These are phyloP conservation scores for Trichophyton simii DNA, from an alignment of 2,329 filamentous ascomycete genomes.

Conservation along the genomic window DNA sequence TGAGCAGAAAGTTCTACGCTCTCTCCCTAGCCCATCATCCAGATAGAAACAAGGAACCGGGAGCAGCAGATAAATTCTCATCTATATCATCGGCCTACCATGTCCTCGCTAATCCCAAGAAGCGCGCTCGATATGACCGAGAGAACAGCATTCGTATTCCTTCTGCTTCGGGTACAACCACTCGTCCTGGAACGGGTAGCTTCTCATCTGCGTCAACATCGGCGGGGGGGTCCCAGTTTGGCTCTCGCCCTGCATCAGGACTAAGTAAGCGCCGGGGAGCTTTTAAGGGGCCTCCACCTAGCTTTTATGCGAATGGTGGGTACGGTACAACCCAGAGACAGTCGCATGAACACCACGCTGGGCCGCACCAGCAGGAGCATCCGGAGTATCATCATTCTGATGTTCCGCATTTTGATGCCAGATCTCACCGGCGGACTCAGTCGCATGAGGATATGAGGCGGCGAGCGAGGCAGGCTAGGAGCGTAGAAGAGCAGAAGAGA, in stretches of 20 bases:
- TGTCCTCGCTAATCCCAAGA: constrained; percentile 57
- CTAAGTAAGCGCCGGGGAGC: constrained; percentile 61
- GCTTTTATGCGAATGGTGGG: constrained; percentile 71
- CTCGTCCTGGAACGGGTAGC: constrained; percentile 20
- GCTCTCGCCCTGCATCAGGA: constrained; percentile 62
- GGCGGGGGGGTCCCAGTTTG: constrained; percentile 40
- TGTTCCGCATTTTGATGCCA: constrained; percentile 67
- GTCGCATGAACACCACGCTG: constrained; percentile 24
- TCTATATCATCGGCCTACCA: constrained; percentile 74
- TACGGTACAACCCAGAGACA: constrained; percentile 43
- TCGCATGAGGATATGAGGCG: constrained; percentile 46
- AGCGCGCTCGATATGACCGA: constrained; percentile 71
- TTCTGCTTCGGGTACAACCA: constrained; percentile 19
- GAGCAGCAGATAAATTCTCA: constrained; percentile 63
- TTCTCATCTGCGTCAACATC: constrained; percentile 17
- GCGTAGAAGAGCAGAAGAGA: constrained; percentile 21
- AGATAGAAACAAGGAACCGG: constrained; percentile 70
- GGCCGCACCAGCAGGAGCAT: constrained; percentile 39
- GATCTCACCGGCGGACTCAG: constrained; percentile 62
- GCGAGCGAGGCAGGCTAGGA: constrained; percentile 31
- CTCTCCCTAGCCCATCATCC: constrained; percentile 90
- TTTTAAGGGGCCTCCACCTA: constrained; percentile 77
- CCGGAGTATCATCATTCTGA: constrained; percentile 21
- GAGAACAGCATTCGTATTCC: constrained; percentile 28
- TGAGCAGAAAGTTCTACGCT: constrained; percentile 57